Evolutionary conservation across 768 basidiomycete genomes (phyloP), one percentile per base, ranked within the genome.

Genomic region (Chalciporus piperatus): DNA sequence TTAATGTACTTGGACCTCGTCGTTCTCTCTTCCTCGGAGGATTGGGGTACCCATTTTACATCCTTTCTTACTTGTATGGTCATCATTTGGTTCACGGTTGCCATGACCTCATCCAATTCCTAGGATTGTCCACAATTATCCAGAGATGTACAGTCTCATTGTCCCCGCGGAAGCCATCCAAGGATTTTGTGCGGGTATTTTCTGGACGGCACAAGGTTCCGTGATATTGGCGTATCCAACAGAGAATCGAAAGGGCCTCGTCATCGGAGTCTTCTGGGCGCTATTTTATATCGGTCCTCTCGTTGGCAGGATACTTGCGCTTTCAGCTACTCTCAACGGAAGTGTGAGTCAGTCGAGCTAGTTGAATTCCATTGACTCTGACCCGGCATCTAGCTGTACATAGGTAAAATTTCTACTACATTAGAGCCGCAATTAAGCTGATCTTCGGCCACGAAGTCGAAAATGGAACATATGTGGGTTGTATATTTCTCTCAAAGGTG

Each of bases 261-360:
- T 73, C n/a, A 80, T 82, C 52, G 71, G 70, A 32, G 54, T 82
- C 44, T 82, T 82, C 66, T 81, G 81, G 81, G 72, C 79, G 39
- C 86, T 92, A 55, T 91, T 93, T 73, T 90, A 90, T 58, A 54
- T 90, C 28, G 89, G 89, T 28, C 83, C 83, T 39, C 85, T 92
- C 40, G 82, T 92, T 42, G 89, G 90, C 23, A 79, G 88, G 16
- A 74, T 85, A 12, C 84, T 92, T 14, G 16, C 23, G 81, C 87
- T 10, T 75, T 91, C 41, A 90, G 81, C 0, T 76, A 6, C 13
- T 33, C 11, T 10, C 33, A 4, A 8, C 16, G 41, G 35, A 22
- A 22, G 22, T 22, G 14, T 2, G 35, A 8, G 35, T 37, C 4
- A 37, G 35, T 37, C 10, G 16, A 37, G n/a, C 35, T 37, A 37